phyloP scores from a whole-genome alignment of 305 asterid species.

The Andrographis paniculata region DNA sequence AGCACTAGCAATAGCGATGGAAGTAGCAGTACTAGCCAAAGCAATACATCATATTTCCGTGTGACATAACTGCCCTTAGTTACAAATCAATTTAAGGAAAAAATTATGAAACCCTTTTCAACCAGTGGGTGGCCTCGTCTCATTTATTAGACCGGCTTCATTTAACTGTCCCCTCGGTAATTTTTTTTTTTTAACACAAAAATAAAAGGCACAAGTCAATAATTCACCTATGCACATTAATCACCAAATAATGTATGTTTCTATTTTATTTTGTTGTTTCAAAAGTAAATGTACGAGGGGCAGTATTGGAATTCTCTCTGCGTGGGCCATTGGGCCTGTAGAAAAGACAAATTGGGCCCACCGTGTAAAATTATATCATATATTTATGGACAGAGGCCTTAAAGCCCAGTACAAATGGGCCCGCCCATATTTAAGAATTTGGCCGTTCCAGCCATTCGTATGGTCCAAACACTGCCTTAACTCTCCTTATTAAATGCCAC shows the following conservation, averaged over 20 bases:
- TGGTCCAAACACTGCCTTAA: conserved; percentile 45
- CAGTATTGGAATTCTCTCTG: conserved; percentile 17
- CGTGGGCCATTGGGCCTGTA: conserved; percentile 18
- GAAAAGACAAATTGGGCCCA: conserved; percentile 2
- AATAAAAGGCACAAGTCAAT: no score
- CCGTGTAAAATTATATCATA: neutral
- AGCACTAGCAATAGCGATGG: no score
- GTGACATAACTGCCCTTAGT: conserved; percentile 14
- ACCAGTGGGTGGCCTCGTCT: neutral
- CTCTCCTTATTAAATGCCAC: conserved; percentile 21
- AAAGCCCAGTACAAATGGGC: conserved; percentile 24
- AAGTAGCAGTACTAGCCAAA: no score
- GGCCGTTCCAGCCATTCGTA: conserved; percentile 20
- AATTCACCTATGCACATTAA: no score
- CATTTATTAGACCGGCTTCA: neutral
- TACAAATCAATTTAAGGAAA: conserved; percentile 15
- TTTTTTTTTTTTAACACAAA: no score
- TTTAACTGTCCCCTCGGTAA: no score
- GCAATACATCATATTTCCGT: neutral
- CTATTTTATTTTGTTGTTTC: no score
- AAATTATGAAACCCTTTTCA: conserved; percentile 20
- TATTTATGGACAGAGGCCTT: conserved; percentile 22
- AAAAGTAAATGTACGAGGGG: neutral
- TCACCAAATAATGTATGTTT: no score
- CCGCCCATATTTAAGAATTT: conserved; percentile 23